phyloP scores from a whole-genome alignment of 108 stramenopile genomes.

The Schizochytrium sp. region DNA sequence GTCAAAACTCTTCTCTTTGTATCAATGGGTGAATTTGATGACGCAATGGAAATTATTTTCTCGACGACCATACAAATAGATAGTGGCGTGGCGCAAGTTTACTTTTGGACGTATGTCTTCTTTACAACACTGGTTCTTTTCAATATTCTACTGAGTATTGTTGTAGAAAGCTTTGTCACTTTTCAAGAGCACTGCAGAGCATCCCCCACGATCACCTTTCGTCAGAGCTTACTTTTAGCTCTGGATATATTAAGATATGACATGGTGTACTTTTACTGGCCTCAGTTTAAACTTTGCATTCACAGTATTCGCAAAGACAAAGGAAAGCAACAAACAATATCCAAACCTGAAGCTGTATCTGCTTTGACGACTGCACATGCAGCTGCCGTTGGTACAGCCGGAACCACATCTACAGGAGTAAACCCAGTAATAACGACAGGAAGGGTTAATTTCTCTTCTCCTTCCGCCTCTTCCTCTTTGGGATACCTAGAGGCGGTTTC shows the following conservation, averaged over 20 bases:
- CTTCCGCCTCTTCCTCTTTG: too few species aligned
- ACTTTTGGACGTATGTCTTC: slow-evolving; percentile 35
- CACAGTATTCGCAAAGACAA: background rate
- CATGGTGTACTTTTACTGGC: background rate
- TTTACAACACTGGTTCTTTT: slow-evolving; percentile 39
- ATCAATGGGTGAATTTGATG: slow-evolving; percentile 56
- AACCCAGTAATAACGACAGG: too few species aligned
- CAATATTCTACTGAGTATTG: slow-evolving; percentile 31
- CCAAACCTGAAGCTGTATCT: too few species aligned
- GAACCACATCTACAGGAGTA: too few species aligned
- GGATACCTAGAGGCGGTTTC: too few species aligned
- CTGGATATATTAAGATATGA: background rate
- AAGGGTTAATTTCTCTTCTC: too few species aligned
- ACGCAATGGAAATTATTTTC: background rate
- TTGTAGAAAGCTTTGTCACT: slow-evolving; percentile 33
- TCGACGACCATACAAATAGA: background rate
- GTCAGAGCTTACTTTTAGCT: background rate
- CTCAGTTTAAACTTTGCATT: background rate
- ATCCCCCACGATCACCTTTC: background rate
- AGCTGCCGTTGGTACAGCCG: too few species aligned
- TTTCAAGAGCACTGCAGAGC: background rate
- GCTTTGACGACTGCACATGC: too few species aligned
- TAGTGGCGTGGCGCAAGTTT: background rate
- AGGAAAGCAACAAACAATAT: too few species aligned
- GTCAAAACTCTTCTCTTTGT: slow-evolving; percentile 38